A percentile compares a stretch with the other conserved stretches of the same genome.
These are phyloP conservation scores for Opeltia flavorubescens DNA, from an alignment of 495 filamentous ascomycete species.

Conservation along the genomic window DNA sequence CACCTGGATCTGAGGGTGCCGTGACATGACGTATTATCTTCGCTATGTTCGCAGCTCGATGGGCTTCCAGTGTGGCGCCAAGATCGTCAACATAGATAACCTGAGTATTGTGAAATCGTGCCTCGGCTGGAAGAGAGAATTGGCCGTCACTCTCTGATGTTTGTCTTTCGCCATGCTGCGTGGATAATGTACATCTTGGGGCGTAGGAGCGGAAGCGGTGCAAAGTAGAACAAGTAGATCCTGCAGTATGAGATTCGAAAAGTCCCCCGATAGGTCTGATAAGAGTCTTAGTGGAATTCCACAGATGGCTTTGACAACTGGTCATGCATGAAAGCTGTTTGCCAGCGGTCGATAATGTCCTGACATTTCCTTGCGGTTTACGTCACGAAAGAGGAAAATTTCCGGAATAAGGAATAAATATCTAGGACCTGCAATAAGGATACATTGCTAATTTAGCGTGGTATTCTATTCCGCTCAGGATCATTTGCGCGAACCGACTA, in stretches of 20 bases:
- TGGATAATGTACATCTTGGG: not conserved
- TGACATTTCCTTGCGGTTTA: not conserved
- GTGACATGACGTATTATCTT: conserved; percentile 23
- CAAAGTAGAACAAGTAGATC: too few species aligned
- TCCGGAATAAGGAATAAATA: too few species aligned
- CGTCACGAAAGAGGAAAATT: too few species aligned
- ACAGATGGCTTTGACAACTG: not conserved
- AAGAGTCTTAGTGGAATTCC: not conserved
- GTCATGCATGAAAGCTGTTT: not conserved
- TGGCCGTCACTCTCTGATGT: not conserved
- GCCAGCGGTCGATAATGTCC: not conserved
- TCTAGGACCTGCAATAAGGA: too few species aligned
- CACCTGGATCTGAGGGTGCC: not conserved
- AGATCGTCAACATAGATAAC: conserved; percentile 18
- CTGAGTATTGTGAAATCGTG: not conserved
- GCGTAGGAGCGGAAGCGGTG: not conserved
- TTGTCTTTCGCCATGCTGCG: not conserved
- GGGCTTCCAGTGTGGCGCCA: conserved; percentile 35
- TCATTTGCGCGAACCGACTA: too few species aligned
- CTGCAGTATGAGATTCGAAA: not conserved
- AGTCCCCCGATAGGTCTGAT: not conserved
- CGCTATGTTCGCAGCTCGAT: conserved; percentile 33
- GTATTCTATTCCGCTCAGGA: too few species aligned
- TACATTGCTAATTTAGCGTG: too few species aligned
- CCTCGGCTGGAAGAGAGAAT: not conserved